Base-by-base conservation (phyloP, 495 filamentous ascomycete genomes). In the Xylaria venustula region DNA sequence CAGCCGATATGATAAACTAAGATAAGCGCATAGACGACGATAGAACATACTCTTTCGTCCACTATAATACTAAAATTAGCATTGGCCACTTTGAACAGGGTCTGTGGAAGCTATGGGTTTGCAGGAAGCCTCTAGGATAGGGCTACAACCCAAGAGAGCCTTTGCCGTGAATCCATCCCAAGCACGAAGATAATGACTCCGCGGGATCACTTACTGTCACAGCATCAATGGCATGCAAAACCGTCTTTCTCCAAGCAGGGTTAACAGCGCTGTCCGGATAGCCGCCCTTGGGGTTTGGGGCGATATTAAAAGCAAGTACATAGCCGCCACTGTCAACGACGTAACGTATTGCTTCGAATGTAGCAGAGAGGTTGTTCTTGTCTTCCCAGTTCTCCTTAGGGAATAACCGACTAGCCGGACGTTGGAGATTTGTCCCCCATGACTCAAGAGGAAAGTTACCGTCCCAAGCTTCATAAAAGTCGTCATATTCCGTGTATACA, bases 231-330 rank as follows among this genome's bases (percentile, higher is more conserved):
- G 77, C 80, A 60, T 82, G 75, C 11, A 73, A 63, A 2, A 68
- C 73, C 12, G 76, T 69, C 17, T 75, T 70, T 37, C 82, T 77
- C 82, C 81, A 85, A n/a, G 76, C 71, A 11, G 77, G 77, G 46
- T 84, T 76, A 46, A 79, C 67, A 17, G 68, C 65, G 64, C 77
- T 77, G 50, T 71, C 62, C n/a, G 78, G 74, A 60, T 73, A 71
- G 14, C 54, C 55, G 0, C 70, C 62, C 62, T 73, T 77, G 17
- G 67, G 60, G 14, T 75, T 76, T 7, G 77, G 70, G 25, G 74
- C 75, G 61, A 83, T 73, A 66, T 83, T 82, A 62, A 80, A 83
- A 20, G 75, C 79, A 34, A 83, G 75, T 12, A 83, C 66, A 14
- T 72, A 52, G 40, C 72, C 72, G 23, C 80, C 82, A 9, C 63